phyloP scores from a whole-genome alignment of 2,329 filamentous ascomycete genomes.

The Didymella segeticola region DNA sequence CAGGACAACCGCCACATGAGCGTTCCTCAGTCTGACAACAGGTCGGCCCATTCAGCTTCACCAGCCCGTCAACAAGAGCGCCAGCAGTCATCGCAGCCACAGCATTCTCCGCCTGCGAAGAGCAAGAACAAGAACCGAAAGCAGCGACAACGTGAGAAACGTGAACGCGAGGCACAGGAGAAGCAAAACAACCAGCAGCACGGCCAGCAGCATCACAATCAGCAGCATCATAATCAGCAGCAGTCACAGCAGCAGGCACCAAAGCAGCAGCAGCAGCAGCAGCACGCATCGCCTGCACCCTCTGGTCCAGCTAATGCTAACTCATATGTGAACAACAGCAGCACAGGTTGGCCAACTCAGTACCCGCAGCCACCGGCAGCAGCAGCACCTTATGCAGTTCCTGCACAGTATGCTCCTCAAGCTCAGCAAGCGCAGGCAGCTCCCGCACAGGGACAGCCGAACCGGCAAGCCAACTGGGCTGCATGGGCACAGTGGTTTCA shows the following conservation, averaged over 20 bases:
- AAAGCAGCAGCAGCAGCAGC: slow-evolving; percentile 5
- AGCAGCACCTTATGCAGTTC: slow-evolving; percentile 23
- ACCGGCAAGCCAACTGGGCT: slow-evolving; percentile 36
- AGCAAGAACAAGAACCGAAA: slow-evolving; percentile 43
- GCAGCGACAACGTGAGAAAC: slow-evolving; percentile 37
- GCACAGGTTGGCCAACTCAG: slow-evolving; percentile 27
- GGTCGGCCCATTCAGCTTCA: slow-evolving; percentile 34
- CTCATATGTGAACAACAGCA: slow-evolving; percentile 31
- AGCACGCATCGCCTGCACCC: slow-evolving; percentile 30
- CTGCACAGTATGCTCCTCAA: slow-evolving; percentile 21
- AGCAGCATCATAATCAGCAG: slow-evolving; percentile 17
- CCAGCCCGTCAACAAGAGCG: slow-evolving; percentile 32
- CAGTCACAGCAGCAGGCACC: slow-evolving; percentile 22
- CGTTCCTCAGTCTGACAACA: slow-evolving; percentile 22
- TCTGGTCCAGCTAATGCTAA: slow-evolving; percentile 27
- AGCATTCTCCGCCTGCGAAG: slow-evolving; percentile 31
- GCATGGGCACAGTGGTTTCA: slow-evolving; percentile 41
- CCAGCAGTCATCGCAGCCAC: slow-evolving; percentile 23
- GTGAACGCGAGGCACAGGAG: slow-evolving; percentile 32
- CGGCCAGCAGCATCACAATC: slow-evolving; percentile 13
- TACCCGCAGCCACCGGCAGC: slow-evolving; percentile 30
- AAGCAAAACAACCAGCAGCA: slow-evolving; percentile 19
- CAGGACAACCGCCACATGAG: slow-evolving; percentile 34
- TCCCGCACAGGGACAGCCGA: slow-evolving; percentile 7
- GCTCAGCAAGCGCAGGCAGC: slow-evolving; percentile 23